Evolutionary conservation across 2,329 filamentous ascomycete genomes (phyloP).

Genomic region (Ustilaginoidea virens): DNA sequence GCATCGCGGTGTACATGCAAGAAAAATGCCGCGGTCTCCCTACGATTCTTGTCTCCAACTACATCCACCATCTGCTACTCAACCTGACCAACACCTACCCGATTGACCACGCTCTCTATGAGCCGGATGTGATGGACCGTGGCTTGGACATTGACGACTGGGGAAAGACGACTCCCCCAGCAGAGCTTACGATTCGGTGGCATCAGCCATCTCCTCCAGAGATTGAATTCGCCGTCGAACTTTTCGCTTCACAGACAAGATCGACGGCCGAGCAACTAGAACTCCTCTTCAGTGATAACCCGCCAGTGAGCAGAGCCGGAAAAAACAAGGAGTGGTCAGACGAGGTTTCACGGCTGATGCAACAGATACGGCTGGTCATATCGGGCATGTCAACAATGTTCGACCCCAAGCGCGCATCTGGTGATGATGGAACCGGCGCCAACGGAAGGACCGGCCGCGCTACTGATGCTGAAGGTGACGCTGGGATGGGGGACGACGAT

Average conservation of each 20-base stretch:
- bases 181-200: slow-evolving; percentile 76
- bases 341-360: slow-evolving; percentile 80
- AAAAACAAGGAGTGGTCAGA: slow-evolving; percentile 99
- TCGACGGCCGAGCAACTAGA: slow-evolving; percentile 61
- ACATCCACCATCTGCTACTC: slow-evolving; percentile 87
- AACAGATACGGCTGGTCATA: slow-evolving; percentile 74
- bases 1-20: slow-evolving; percentile 92
- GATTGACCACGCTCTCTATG: slow-evolving; percentile 75
- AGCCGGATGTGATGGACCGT: slow-evolving; percentile 53
- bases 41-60: slow-evolving; percentile 93
- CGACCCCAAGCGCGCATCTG: slow-evolving; percentile 57
- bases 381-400: slow-evolving; percentile 85
- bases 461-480: slow-evolving; percentile 38
- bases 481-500: slow-evolving; percentile 24
- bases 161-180: slow-evolving; percentile 62
- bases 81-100: slow-evolving; percentile 93
- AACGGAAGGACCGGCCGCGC: slow-evolving; percentile 25
- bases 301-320: slow-evolving; percentile 75
- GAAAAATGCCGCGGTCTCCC: slow-evolving; percentile 85
- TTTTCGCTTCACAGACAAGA: slow-evolving; percentile 74
- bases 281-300: slow-evolving; percentile 65
- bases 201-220: slow-evolving; percentile 70
- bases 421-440: slow-evolving; percentile 39
- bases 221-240: slow-evolving; percentile 72
- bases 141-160: slow-evolving; percentile 70